Percentiles rank a stretch among this genome's conserved stretches.
Evolutionary conservation across 2,329 filamentous ascomycete species (phyloP).

Genomic region (Beauveria bassiana): DNA sequence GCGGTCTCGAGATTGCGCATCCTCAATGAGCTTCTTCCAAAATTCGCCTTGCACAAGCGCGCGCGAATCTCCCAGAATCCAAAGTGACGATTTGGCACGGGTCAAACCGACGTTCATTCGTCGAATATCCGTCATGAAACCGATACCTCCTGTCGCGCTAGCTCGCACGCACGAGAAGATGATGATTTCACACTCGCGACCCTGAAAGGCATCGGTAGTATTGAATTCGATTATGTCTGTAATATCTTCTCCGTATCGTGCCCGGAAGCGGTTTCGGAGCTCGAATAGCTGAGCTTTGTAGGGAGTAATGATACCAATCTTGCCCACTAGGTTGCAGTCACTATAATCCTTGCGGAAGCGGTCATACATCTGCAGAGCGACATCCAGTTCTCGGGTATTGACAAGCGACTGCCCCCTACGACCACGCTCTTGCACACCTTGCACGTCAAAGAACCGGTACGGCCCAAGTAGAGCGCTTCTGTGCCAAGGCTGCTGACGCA

Average conservation of each 20-base stretch:
- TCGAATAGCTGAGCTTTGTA: slow-evolving; percentile 90
- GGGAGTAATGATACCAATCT: slow-evolving; percentile 94
- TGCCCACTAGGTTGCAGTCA: slow-evolving; percentile 63
- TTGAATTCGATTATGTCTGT: slow-evolving; percentile 87
- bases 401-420: slow-evolving; percentile 80
- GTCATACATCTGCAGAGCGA: slow-evolving; percentile 78
- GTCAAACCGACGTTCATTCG: slow-evolving; percentile 99
- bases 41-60: slow-evolving; percentile 82
- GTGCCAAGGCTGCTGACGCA: slow-evolving; percentile 82
- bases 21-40: slow-evolving; percentile 79
- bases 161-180: slow-evolving; percentile 98
- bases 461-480: slow-evolving; percentile 72
- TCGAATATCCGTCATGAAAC: slow-evolving; percentile 95
- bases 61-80: slow-evolving; percentile 88
- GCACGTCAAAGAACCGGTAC: slow-evolving; percentile 95
- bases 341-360: slow-evolving; percentile 67
- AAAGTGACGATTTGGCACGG: slow-evolving; percentile 90
- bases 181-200: slow-evolving; percentile 93
- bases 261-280: slow-evolving; percentile 66
- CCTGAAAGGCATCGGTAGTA: slow-evolving; percentile 96
- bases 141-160: slow-evolving; percentile 85
- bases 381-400: slow-evolving; percentile 78
- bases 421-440: slow-evolving; percentile 78
- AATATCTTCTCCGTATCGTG: slow-evolving; percentile 66
- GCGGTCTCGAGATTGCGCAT: slow-evolving; percentile 64